phyloP scores from a whole-genome alignment of 2,329 filamentous ascomycete genomes.

The Aspergillus oerlinghausenensis region DNA sequence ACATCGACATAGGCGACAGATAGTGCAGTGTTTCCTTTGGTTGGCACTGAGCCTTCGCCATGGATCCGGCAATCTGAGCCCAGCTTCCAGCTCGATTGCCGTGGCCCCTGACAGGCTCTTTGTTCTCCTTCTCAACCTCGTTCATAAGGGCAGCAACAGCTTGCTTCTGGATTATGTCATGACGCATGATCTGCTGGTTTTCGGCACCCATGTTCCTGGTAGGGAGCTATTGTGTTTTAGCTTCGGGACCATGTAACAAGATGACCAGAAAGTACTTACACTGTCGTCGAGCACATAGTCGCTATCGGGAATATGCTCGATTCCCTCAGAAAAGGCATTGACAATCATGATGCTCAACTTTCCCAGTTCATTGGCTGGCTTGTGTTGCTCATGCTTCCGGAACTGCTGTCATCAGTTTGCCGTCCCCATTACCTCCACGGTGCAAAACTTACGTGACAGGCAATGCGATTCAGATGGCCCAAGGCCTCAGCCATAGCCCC shows the following conservation, averaged over 20 bases:
- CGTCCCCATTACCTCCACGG: neutral
- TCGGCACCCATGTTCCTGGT: neutral
- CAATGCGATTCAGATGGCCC: constrained; percentile 21
- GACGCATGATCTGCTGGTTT: neutral
- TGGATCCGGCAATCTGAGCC: constrained; percentile 16
- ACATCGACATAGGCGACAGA: constrained; percentile 12
- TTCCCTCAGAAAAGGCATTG: constrained; percentile 28
- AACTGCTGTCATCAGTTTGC: constrained; percentile 22
- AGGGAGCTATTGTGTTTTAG: constrained; percentile 5
- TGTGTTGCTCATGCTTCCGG: constrained; percentile 23
- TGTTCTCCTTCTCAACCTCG: constrained; percentile 11
- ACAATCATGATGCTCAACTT: constrained; percentile 30
- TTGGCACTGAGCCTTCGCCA: constrained; percentile 1
- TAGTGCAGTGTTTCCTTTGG: constrained; percentile 11
- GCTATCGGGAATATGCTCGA: constrained; percentile 17
- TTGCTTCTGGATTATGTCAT: constrained; percentile 11
- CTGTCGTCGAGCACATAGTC: constrained; percentile 14
- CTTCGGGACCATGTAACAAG: neutral
- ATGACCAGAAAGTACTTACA: constrained; percentile 9
- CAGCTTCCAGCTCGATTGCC: constrained; percentile 14
- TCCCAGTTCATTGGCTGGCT: constrained; percentile 33
- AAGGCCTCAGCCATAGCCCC: constrained; percentile 27
- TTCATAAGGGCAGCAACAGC: constrained; percentile 9
- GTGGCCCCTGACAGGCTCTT: constrained; percentile 1
- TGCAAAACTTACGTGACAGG: constrained; percentile 22